Percentiles rank a stretch among this genome's conserved stretches.
These are phyloP conservation scores for Adansonia madagascariensis DNA, from an alignment of 441 rosid genomes.

Conservation along the genomic window DNA sequence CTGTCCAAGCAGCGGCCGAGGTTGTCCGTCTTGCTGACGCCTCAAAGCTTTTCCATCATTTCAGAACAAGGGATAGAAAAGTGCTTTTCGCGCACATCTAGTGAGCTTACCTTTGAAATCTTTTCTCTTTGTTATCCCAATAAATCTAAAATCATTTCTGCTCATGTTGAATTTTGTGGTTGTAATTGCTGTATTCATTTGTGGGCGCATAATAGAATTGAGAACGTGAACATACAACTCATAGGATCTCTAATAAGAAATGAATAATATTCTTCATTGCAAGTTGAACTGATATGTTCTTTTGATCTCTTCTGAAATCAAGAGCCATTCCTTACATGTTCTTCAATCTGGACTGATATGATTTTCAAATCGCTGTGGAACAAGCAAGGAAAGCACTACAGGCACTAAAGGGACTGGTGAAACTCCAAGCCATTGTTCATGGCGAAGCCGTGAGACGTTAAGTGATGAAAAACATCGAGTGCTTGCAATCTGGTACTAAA, in stretches of 20 bases:
- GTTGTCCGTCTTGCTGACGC: slow-evolving; percentile 60
- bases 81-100: slow-evolving; percentile 74
- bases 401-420: slow-evolving; percentile 80
- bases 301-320: too few species aligned
- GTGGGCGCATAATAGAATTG: too few species aligned
- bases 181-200: too few species aligned
- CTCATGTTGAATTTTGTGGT: background rate
- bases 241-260: background rate
- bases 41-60: slow-evolving; percentile 40
- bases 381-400: slow-evolving; percentile 92
- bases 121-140: background rate
- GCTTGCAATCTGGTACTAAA: slow-evolving; percentile 35
- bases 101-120: slow-evolving; percentile 45
- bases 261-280: too few species aligned
- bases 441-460: slow-evolving; percentile 70
- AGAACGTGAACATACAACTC: too few species aligned
- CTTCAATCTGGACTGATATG: slow-evolving; percentile 19
- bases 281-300: too few species aligned
- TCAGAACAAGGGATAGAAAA: slow-evolving; percentile 42
- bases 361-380: slow-evolving; percentile 20
- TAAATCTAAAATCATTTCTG: background rate
- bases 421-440: slow-evolving; percentile 86
- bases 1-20: slow-evolving; percentile 88
- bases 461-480: slow-evolving; percentile 31
- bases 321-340: background rate